Evolutionary conservation across 2,329 filamentous ascomycete species (phyloP), one percentile per base, ranked within the genome.

Genomic region (Paraconiothyrium brasiliense): DNA sequence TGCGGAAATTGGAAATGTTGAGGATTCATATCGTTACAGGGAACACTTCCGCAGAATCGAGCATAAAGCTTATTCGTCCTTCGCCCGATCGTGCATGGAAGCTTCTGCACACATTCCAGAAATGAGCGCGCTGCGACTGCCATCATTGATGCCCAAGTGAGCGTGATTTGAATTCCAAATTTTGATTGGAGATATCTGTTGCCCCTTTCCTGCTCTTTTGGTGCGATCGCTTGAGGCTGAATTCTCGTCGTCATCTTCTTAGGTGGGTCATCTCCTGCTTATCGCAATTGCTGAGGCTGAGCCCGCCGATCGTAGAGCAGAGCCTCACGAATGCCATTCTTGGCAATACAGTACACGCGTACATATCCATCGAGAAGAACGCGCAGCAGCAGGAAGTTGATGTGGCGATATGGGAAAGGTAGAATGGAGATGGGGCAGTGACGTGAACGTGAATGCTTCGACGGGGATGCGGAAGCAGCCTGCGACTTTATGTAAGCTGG

Each of bases 51-150:
- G 41, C 43, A 48, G 32, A n/a, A 27, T 58, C 44, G 41, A 51
- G 54, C 55, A 49, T 41, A 50, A 58, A 55, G 41, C 55, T 39
- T 58, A 35, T 54, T 24, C 47, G 9, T 49, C 57, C 59, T 50
- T 44, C 49, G 41, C 48, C 34, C 47, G 46, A 24, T 41, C 43
- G n/a, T 34, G 41, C 39, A 49, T 14, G 32, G 50, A 59, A 37
- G 41, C 22, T 48, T 54, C 44, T 48, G 52, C 32, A 24, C 43
- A 32, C 37, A 50, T 47, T 37, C 41, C 30, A 24, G 35, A 41
- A 43, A 58, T 3, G 10, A 22, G 6, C 34, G 47, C 37, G 4
- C 35, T 34, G 34, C 22, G 4, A 22, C 13, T 7, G 43, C 34
- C 20, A n/a, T 27, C 20, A 24, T 8, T 11, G 20, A 4, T 39